phyloP scores from a whole-genome alignment of 129 eudicot species.

The carrot (Daucus carota) region DNA sequence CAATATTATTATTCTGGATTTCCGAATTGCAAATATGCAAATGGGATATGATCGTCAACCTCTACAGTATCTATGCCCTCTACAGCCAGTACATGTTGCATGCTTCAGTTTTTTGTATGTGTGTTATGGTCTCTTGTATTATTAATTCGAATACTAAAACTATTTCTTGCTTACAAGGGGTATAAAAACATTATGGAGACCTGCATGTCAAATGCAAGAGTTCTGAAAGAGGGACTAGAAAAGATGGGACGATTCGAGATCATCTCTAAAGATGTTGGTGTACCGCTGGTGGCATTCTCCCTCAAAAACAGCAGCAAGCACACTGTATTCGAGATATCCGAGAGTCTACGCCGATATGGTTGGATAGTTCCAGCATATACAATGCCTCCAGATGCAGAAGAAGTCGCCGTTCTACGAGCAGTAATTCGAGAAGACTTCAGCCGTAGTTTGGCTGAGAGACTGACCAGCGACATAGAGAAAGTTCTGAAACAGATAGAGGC shows the following conservation, averaged over 20 bases:
- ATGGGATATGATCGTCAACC: no score
- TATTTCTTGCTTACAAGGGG: constrained; percentile 27
- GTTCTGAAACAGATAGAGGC: constrained; percentile 51
- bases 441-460: constrained; percentile 59
- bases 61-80: no score
- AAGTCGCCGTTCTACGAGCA: constrained; percentile 48
- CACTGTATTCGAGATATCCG: constrained; percentile 53
- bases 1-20: no score
- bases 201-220: constrained; percentile 35
- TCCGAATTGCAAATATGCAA: no score
- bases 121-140: not conserved
- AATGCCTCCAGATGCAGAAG: constrained; percentile 73
- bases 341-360: constrained; percentile 51
- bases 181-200: constrained; percentile 60
- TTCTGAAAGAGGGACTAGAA: constrained; percentile 52
- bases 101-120: no score
- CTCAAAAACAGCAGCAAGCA: constrained; percentile 51
- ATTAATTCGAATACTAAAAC: no score
- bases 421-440: constrained; percentile 83
- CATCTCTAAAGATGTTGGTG: constrained; percentile 62
- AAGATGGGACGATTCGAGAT: constrained; percentile 42
- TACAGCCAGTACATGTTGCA: no score
- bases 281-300: constrained; percentile 65
- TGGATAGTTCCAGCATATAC: constrained; percentile 84
- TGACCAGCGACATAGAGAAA: constrained; percentile 36